Evolutionary conservation across 805 yeast species (phyloP).

Genomic region (Spencermartinsiella europaea): DNA sequence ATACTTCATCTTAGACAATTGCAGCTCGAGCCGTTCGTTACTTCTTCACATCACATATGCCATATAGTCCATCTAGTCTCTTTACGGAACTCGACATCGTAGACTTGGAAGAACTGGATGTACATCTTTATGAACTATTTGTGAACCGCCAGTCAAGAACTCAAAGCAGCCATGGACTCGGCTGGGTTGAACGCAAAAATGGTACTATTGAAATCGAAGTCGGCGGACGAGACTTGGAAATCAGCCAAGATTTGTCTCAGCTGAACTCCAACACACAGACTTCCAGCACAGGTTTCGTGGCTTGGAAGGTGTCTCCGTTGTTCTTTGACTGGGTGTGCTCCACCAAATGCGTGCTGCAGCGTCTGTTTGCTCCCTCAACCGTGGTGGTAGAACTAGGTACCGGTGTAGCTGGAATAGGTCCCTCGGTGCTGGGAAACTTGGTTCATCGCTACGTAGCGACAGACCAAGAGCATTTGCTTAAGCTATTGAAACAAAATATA

Average conservation of each 20-base stretch:
- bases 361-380: conserved; percentile 12
- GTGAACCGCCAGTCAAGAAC: conserved; percentile 16
- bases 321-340: conserved; percentile 51
- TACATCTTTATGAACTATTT: conserved; percentile 29
- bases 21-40: too few relatives aligned
- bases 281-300: conserved; percentile 55
- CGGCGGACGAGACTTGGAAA: conserved; percentile 17
- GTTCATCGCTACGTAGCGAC: conserved; percentile 46
- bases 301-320: conserved; percentile 51
- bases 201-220: conserved; percentile 18
- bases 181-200: conserved; percentile 25
- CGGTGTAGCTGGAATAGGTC: conserved; percentile 53
- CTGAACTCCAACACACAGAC: conserved; percentile 16
- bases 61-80: too few relatives aligned
- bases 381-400: conserved; percentile 55
- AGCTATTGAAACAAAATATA: conserved; percentile 46
- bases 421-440: conserved; percentile 35
- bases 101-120: conserved; percentile 20
- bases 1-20: too few relatives aligned
- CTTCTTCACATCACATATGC: too few relatives aligned
- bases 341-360: not conserved
- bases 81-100: conserved; percentile 13
- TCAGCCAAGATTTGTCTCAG: conserved; percentile 16
- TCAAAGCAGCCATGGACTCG: conserved; percentile 21
- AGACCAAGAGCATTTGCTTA: conserved; percentile 53